Conservation (phyloP, 495 filamentous ascomycete genomes). For the Neurospora discreta region DNA sequence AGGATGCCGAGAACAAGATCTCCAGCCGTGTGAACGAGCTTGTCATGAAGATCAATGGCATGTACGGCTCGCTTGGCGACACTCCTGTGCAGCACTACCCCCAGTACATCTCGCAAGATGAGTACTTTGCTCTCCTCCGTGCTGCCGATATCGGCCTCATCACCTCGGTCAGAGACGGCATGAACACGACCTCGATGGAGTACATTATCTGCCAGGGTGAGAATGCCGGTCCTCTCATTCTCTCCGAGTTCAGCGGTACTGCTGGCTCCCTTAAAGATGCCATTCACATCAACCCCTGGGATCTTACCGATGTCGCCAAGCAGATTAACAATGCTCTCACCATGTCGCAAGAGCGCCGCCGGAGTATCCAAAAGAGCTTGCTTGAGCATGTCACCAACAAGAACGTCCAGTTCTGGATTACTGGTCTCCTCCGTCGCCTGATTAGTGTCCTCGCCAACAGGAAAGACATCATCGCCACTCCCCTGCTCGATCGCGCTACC, state of each 20-base stretch:
- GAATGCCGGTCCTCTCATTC: slow-evolving; percentile 71
- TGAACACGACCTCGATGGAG: slow-evolving; percentile 93
- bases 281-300: slow-evolving; percentile 93
- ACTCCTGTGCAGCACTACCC: slow-evolving; percentile 86
- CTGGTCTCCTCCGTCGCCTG: slow-evolving; percentile 61
- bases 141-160: slow-evolving; percentile 83
- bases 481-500: slow-evolving; percentile 60
- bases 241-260: slow-evolving; percentile 92
- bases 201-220: slow-evolving; percentile 86
- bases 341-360: slow-evolving; percentile 54
- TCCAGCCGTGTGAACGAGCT: slow-evolving; percentile 77
- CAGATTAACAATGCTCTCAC: slow-evolving; percentile 68
- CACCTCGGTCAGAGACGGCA: slow-evolving; percentile 85
- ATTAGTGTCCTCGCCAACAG: slow-evolving; percentile 67
- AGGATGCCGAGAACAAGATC: slow-evolving; percentile 59
- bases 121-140: slow-evolving; percentile 85
- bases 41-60: slow-evolving; percentile 80
- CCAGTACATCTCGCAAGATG: slow-evolving; percentile 73
- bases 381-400: slow-evolving; percentile 73
- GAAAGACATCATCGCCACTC: slow-evolving; percentile 64
- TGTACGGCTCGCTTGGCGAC: slow-evolving; percentile 73
- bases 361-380: slow-evolving; percentile 48
- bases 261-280: slow-evolving; percentile 75
- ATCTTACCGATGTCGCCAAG: slow-evolving; percentile 66
- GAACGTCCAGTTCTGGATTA: slow-evolving; percentile 75